A percentile compares a stretch with the other conserved stretches of the same genome.
These are phyloP conservation scores for Penicillium crustosum DNA, from an alignment of 2,329 filamentous ascomycete genomes.

Conservation along the genomic window DNA sequence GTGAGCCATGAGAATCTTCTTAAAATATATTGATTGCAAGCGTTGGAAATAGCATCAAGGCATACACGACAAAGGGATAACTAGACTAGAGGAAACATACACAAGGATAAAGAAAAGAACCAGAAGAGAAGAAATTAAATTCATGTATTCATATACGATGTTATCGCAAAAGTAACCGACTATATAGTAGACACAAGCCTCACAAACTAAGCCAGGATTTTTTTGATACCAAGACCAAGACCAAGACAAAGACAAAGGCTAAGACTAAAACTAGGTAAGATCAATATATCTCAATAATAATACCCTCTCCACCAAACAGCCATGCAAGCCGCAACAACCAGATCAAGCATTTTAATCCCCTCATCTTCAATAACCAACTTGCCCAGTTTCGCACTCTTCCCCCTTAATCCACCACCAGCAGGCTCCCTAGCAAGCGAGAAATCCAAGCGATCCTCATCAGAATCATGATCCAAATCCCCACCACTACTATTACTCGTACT, in stretches of 20 bases:
- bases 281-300: slow-evolving; percentile 38
- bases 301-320: slow-evolving; percentile 92
- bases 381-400: slow-evolving; percentile 86
- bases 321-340: slow-evolving; percentile 87
- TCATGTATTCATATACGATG: neutral
- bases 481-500: slow-evolving; percentile 24
- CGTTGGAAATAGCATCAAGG: neutral
- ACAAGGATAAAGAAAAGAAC: neutral
- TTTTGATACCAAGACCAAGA: too few relatives aligned
- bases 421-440: slow-evolving; percentile 76
- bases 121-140: neutral
- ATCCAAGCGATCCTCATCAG: slow-evolving; percentile 58
- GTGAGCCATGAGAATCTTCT: too few relatives aligned
- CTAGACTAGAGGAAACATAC: neutral
- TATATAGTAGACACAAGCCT: neutral
- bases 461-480: slow-evolving; percentile 12
- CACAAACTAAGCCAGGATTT: neutral
- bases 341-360: slow-evolving; percentile 91
- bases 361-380: slow-evolving; percentile 89
- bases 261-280: neutral
- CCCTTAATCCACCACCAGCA: slow-evolving; percentile 81
- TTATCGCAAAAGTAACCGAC: neutral
- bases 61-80: neutral
- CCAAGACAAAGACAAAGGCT: neutral
- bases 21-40: too few relatives aligned